Evolutionary conservation across 225 moss, liverwort and hornwort species (phyloP).

Genomic region (Marchantia paleacea): DNA sequence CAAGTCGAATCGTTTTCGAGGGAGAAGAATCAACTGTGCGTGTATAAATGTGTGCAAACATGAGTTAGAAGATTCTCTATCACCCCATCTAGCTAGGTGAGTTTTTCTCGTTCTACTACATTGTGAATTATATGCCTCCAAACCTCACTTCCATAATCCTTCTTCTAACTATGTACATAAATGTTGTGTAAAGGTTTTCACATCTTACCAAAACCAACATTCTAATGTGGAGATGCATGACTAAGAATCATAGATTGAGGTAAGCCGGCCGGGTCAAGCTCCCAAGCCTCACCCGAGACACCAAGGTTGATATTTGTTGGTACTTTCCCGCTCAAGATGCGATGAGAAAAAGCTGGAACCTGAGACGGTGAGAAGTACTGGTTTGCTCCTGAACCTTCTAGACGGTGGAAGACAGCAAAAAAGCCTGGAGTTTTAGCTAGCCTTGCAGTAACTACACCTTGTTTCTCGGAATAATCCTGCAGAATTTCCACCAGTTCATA

Average conservation of each 20-base stretch:
- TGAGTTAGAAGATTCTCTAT: too few species aligned
- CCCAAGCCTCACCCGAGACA: conserved; percentile 51
- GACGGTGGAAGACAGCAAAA: conserved; percentile 32
- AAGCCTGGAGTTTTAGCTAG: conserved; percentile 38
- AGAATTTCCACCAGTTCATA: conserved; percentile 34
- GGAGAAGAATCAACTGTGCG: too few species aligned
- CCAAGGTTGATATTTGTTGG: conserved; percentile 37
- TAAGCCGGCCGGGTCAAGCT: conserved; percentile 54
- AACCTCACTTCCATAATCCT: too few species aligned
- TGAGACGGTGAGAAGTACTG: conserved; percentile 27
- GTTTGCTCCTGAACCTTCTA: conserved; percentile 29
- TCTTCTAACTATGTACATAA: too few species aligned
- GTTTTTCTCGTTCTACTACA: too few species aligned
- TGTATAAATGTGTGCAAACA: too few species aligned
- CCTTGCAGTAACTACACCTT: conserved; percentile 19
- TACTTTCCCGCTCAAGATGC: conserved; percentile 44
- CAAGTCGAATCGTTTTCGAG: too few species aligned
- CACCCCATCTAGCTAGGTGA: too few species aligned
- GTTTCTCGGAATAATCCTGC: conserved; percentile 29
- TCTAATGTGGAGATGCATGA: too few species aligned
- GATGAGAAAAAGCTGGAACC: conserved; percentile 56
- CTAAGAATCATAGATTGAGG: background rate
- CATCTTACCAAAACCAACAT: too few species aligned
- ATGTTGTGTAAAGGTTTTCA: too few species aligned
- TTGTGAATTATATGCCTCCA: too few species aligned